phyloP scores from a whole-genome alignment of 2,329 filamentous ascomycete genomes.

The Colletotrichum sp. region DNA sequence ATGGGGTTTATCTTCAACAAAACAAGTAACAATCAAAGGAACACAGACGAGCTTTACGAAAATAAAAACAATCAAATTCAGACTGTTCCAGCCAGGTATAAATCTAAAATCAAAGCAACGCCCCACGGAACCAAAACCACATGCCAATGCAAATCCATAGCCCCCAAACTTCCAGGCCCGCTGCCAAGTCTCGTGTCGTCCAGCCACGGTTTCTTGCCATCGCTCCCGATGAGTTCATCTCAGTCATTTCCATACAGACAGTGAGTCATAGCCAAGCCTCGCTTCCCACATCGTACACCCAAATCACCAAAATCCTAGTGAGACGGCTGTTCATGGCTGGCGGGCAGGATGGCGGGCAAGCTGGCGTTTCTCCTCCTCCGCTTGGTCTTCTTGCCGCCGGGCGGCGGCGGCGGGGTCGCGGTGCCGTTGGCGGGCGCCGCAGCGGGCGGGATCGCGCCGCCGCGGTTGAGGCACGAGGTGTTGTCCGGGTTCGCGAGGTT shows the following conservation, averaged over 20 bases:
- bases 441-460: neutral
- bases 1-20: neutral
- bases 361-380: neutral
- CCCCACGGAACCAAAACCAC: neutral
- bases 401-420: neutral
- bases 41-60: neutral
- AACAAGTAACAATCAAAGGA: accelerated
- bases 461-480: slow-evolving; percentile 2
- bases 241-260: neutral
- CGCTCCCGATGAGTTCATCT: neutral
- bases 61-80: neutral
- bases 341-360: neutral
- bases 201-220: neutral
- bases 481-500: slow-evolving; percentile 13
- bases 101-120: neutral
- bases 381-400: neutral
- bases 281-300: neutral
- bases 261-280: neutral
- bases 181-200: slow-evolving; percentile 6
- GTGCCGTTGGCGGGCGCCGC: neutral
- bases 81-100: slow-evolving; percentile 17
- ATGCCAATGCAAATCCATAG: neutral
- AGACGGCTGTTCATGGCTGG: neutral
- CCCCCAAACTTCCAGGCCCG: neutral
- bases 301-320: neutral